These are phyloP conservation scores for Fusarium sp. DNA, from an alignment of 2,329 filamentous ascomycete species.

Conservation along the genomic window DNA sequence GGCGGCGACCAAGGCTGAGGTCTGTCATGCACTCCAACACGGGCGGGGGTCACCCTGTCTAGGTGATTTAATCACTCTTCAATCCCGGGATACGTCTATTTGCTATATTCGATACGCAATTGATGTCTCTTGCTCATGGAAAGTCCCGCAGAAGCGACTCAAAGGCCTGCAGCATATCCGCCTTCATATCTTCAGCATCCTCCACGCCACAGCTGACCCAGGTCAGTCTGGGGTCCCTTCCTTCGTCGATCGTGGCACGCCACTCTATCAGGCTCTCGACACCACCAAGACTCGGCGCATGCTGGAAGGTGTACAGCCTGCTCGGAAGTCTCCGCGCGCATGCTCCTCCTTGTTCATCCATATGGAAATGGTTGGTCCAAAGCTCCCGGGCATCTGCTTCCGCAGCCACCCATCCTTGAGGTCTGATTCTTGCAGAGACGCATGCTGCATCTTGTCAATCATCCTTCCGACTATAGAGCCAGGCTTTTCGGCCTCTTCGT, in stretches of 20 bases:
- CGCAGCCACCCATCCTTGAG: background rate
- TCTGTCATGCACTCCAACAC: background rate
- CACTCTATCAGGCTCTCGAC: background rate
- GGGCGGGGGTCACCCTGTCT: background rate
- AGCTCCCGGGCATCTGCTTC: background rate
- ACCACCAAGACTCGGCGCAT: background rate
- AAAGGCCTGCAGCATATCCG: background rate
- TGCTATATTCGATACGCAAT: background rate
- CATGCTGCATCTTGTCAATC: background rate
- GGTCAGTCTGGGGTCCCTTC: background rate
- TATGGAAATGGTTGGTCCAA: background rate
- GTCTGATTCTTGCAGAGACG: background rate
- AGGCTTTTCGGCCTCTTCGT: background rate
- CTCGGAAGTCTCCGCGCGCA: background rate
- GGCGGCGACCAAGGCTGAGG: background rate
- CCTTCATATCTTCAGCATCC: background rate
- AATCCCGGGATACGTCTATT: background rate
- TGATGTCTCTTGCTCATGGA: background rate
- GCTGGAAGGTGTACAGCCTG: background rate
- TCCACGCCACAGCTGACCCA: background rate
- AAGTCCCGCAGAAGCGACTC: background rate
- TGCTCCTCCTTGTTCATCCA: background rate
- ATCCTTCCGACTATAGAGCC: background rate
- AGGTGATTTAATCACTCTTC: background rate
- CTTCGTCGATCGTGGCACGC: background rate